phyloP scores from a whole-genome alignment of 1,139 yeast genomes.

The Pichia sp. region DNA sequence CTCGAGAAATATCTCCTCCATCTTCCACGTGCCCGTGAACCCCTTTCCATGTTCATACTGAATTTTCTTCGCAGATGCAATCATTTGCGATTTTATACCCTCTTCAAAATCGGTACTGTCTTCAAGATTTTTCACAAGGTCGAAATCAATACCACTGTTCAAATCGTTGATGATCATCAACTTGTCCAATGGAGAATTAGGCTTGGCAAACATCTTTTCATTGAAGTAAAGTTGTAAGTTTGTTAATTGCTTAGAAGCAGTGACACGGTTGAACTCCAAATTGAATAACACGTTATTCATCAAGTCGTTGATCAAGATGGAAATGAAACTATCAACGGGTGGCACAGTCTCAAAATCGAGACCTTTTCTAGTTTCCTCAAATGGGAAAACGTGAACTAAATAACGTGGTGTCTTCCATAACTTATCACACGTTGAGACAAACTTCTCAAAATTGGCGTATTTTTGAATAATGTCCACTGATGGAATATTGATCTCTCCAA shows the following conservation, averaged over 20 bases:
- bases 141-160: slow-evolving; percentile 28
- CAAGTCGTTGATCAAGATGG: slow-evolving; percentile 67
- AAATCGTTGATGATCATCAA: slow-evolving; percentile 33
- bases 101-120: slow-evolving; percentile 29
- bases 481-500: slow-evolving; percentile 46
- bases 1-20: slow-evolving; percentile 87
- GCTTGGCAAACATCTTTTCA: slow-evolving; percentile 66
- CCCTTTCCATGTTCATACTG: slow-evolving; percentile 31
- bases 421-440: slow-evolving; percentile 32
- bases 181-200: slow-evolving; percentile 77
- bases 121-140: slow-evolving; percentile 26
- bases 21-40: slow-evolving; percentile 68
- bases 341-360: slow-evolving; percentile 69
- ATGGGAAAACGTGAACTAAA: slow-evolving; percentile 59
- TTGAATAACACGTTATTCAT: slow-evolving; percentile 68
- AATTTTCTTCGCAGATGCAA: slow-evolving; percentile 28
- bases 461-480: slow-evolving; percentile 31
- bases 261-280: slow-evolving; percentile 83
- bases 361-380: slow-evolving; percentile 18
- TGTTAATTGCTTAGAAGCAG: slow-evolving; percentile 77
- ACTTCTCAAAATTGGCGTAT: slow-evolving; percentile 25
- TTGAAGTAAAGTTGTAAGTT: slow-evolving; percentile 70
- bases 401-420: slow-evolving; percentile 54
- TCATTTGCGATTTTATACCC: slow-evolving; percentile 23
- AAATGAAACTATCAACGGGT: slow-evolving; percentile 47